Conservation (phyloP, 1,284 basidiomycete genomes). For the Ceraceosorus guamensis region DNA sequence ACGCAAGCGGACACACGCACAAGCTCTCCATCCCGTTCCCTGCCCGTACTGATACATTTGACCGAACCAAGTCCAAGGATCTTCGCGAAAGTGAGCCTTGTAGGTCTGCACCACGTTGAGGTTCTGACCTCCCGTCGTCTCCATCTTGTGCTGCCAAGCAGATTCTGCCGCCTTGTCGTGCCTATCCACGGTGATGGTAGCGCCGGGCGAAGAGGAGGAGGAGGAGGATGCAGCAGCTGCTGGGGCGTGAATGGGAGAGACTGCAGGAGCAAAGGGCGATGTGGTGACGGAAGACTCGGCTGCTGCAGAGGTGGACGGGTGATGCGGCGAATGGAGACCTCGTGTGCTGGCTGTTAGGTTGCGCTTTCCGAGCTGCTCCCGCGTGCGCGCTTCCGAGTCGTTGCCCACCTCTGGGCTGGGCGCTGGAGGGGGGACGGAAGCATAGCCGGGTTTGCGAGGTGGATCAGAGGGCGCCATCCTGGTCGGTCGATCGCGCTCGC, state of each 20-base stretch:
- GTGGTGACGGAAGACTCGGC: not conserved
- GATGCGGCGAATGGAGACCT: no score
- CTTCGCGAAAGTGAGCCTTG: slow-evolving; percentile 40
- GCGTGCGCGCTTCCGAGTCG: no score
- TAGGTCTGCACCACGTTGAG: slow-evolving; percentile 40
- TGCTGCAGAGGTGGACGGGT: no score
- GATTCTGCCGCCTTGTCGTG: not conserved
- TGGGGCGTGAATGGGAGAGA: not conserved
- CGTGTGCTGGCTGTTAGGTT: no score
- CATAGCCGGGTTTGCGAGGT: no score
- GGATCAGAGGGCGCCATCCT: no score
- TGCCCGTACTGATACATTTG: slow-evolving; percentile 39
- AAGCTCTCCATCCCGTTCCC: slow-evolving; percentile 41
- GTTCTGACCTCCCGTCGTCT: slow-evolving; percentile 7
- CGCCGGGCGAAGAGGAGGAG: not conserved
- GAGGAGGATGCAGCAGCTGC: not conserved
- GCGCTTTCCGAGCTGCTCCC: no score
- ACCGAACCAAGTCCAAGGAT: slow-evolving; percentile 29
- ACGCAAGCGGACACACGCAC: slow-evolving; percentile 3
- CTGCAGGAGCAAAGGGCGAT: not conserved
- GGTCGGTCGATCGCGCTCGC: no score
- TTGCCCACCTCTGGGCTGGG: no score
- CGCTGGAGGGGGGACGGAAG: no score
- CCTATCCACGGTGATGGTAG: not conserved
- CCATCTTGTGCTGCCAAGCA: slow-evolving; percentile 1